A percentile compares a stretch with the other conserved stretches of the same genome.
Conservation (phyloP, 805 yeast genomes). For the Kluyveromyces dobzhanskii region DNA sequence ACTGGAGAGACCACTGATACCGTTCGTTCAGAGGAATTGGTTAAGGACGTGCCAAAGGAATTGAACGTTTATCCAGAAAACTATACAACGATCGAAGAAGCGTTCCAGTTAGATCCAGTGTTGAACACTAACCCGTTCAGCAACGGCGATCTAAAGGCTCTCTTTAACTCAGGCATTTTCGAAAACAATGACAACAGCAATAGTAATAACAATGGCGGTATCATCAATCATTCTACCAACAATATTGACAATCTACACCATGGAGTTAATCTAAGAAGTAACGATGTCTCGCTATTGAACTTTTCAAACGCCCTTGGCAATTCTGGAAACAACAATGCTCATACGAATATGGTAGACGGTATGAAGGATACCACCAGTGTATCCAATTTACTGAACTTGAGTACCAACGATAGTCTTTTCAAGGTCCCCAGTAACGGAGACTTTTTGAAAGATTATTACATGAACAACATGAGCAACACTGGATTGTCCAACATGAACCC, state of each 20-base stretch:
- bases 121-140: slow-evolving; percentile 21
- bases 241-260: not conserved
- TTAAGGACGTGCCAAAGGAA: slow-evolving; percentile 4
- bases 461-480: slow-evolving; percentile 3
- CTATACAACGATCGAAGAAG: slow-evolving; percentile 12
- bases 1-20: slow-evolving; percentile 1
- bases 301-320: not conserved
- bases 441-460: slow-evolving; percentile 16
- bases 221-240: not conserved
- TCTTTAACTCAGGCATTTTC: slow-evolving; percentile 9
- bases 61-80: slow-evolving; percentile 3
- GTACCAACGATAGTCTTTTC: slow-evolving; percentile 17
- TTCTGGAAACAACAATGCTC: not conserved
- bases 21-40: slow-evolving; percentile 1
- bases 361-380: not conserved
- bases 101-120: slow-evolving; percentile 27
- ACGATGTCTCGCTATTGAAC: not conserved
- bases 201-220: not conserved
- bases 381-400: slow-evolving; percentile 2
- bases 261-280: not conserved
- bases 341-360: slow-evolving; percentile 1
- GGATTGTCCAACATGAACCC: not conserved
- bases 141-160: slow-evolving; percentile 16
- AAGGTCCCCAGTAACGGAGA: slow-evolving; percentile 22
- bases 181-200: not conserved